phyloP scores from a whole-genome alignment of 805 yeast genomes.

The Nakazawaea holstii region DNA sequence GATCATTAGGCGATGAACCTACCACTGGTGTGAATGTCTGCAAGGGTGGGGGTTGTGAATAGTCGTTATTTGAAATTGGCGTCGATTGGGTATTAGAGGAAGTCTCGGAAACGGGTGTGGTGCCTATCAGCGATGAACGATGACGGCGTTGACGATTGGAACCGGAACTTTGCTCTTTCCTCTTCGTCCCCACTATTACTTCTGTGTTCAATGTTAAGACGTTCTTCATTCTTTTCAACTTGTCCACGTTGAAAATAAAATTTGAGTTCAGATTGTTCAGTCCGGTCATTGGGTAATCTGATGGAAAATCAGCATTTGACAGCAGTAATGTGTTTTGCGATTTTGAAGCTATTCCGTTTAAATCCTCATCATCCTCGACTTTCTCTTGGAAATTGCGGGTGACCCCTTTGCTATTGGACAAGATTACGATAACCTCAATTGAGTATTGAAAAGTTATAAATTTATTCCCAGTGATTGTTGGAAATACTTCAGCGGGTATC shows the following conservation, averaged over 20 bases:
- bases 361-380: constrained; percentile 10
- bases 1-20: constrained; percentile 10
- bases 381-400: constrained; percentile 8
- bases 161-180: constrained; percentile 25
- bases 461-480: constrained; percentile 69
- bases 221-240: constrained; percentile 66
- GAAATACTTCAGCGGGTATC: constrained; percentile 82
- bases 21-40: constrained; percentile 8
- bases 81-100: neutral
- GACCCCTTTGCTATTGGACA: constrained; percentile 53
- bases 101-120: neutral
- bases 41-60: constrained; percentile 4
- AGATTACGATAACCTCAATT: constrained; percentile 75
- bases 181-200: constrained; percentile 73
- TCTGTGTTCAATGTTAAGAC: constrained; percentile 80
- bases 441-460: constrained; percentile 79
- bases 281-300: neutral
- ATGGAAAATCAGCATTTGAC: neutral
- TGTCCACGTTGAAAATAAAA: constrained; percentile 71
- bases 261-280: neutral
- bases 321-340: neutral
- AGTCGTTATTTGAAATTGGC: neutral
- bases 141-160: neutral
- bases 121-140: neutral
- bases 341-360: neutral